Conservation (phyloP, 2,329 filamentous ascomycete species). For the Endocalyx cinctus region DNA sequence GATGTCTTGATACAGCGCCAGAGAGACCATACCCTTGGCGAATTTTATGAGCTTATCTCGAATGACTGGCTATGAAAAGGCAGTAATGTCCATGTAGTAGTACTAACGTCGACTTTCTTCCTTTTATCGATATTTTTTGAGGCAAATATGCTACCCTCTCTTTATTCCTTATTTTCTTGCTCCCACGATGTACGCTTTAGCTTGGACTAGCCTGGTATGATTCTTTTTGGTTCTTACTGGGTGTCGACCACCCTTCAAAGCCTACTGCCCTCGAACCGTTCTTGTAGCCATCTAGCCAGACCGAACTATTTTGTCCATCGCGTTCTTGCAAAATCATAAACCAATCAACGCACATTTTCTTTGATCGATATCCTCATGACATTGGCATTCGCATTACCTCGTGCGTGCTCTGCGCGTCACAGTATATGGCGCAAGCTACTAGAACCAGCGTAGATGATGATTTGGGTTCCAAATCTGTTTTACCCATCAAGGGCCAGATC, state of each 20-base stretch:
- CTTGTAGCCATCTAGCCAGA: constrained; percentile 14
- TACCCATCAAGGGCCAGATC: too few species aligned
- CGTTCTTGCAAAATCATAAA: too few species aligned
- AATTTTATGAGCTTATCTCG: constrained; percentile 41
- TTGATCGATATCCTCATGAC: too few species aligned
- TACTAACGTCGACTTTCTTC: constrained; percentile 30
- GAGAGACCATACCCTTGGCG: constrained; percentile 35
- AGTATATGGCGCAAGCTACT: too few species aligned
- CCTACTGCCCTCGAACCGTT: constrained; percentile 16
- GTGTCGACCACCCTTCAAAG: constrained; percentile 20
- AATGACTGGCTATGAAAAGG: constrained; percentile 43
- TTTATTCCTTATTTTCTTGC: constrained; percentile 14
- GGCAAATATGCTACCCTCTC: constrained; percentile 21
- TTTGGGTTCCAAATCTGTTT: too few species aligned
- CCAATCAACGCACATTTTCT: too few species aligned
- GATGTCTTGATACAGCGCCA: constrained; percentile 52
- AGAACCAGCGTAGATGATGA: too few species aligned
- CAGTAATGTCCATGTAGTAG: constrained; percentile 30
- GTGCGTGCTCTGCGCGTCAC: too few species aligned
- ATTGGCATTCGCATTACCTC: too few species aligned
- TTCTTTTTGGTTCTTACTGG: constrained; percentile 20
- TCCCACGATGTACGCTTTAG: constrained; percentile 19
- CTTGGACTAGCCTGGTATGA: constrained; percentile 16
- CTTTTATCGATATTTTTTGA: constrained; percentile 22
- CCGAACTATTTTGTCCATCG: constrained; percentile 19